Evolutionary conservation across 306 rosid genomes (phyloP), one percentile per base, ranked within the genome.

Genomic region (Fragaria ananassa): DNA sequence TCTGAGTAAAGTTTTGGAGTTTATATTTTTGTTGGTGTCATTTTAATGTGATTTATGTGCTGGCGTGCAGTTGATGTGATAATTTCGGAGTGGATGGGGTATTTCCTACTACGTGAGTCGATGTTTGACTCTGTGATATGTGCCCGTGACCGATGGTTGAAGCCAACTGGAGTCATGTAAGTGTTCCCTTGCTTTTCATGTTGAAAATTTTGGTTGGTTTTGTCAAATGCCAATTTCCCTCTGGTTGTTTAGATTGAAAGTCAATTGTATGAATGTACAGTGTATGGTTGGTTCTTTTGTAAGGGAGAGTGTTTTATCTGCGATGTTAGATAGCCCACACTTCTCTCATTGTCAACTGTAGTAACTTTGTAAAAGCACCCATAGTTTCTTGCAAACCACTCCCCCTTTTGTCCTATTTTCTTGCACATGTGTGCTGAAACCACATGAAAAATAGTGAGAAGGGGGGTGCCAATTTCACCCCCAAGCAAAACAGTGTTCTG

Each of bases 81-180:
- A 21, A 92, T 95, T 78, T 95, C 99, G 3, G 98, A 95, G 88
- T 95, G 99, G 99, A 95, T 95, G 99, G 99, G 99, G 66, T 95
- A 95, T 82, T 95, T 95, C 83, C 98, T 95, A 73, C 86, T 95
- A 76, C 96, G 99, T 25, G 99, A 95, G 73, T 95, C 99, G 27
- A 95, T 95, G 99, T 92, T 95, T 86, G 99, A 95, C 88, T 95
- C 99, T 0, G 99, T 95, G 68, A 95, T 95, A 69, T 89, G 82
- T 80, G 99, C 99, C n/a, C 97, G 99, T 85, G 99, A 95, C 78
- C 93, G 80, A 70, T 95, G 99, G 99, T 91, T 95, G 84, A 92
- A 95, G 88, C 99, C 97, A 64, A 90, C 93, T 0, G 99, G 99
- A 80, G 89, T 88, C 68, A 95, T 92, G 97, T 95, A 81, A 85